phyloP scores from a whole-genome alignment of 345 rosid species.

The Jatropha curcas region DNA sequence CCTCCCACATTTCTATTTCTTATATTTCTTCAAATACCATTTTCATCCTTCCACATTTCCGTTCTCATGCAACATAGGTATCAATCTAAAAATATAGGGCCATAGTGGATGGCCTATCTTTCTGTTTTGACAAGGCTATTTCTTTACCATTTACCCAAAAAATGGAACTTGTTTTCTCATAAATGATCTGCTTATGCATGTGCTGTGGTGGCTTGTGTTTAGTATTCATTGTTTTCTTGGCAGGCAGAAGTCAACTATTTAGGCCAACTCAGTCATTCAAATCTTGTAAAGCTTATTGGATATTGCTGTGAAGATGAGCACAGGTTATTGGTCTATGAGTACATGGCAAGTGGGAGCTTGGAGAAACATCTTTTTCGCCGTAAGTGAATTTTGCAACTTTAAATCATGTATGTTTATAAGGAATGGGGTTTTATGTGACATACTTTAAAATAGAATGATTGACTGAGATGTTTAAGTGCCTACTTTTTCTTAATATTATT shows the following conservation, averaged over 20 bases:
- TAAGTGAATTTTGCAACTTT: slow-evolving; percentile 39
- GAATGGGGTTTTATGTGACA: background rate
- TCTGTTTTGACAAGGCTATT: background rate
- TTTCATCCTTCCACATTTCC: too few species aligned
- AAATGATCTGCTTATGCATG: background rate
- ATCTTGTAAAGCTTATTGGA: slow-evolving; percentile 97
- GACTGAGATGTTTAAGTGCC: background rate
- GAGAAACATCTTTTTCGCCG: slow-evolving; percentile 97
- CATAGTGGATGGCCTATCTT: background rate
- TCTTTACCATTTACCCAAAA: background rate
- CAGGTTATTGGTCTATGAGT: slow-evolving; percentile 85
- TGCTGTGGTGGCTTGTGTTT: background rate
- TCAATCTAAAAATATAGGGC: background rate
- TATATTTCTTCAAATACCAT: too few species aligned
- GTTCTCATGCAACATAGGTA: too few species aligned
- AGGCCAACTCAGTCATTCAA: slow-evolving; percentile 87
- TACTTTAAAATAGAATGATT: background rate
- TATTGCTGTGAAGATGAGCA: slow-evolving; percentile 98
- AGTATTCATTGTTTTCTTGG: slow-evolving; percentile 25
- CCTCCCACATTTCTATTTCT: too few species aligned
- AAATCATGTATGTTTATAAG: background rate
- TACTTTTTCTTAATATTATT: background rate
- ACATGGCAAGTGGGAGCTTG: slow-evolving; percentile 89
- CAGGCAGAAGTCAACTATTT: slow-evolving; percentile 96
- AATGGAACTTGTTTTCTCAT: background rate